phyloP scores from a whole-genome alignment of 345 rosid species.

The Brassica cretica region DNA sequence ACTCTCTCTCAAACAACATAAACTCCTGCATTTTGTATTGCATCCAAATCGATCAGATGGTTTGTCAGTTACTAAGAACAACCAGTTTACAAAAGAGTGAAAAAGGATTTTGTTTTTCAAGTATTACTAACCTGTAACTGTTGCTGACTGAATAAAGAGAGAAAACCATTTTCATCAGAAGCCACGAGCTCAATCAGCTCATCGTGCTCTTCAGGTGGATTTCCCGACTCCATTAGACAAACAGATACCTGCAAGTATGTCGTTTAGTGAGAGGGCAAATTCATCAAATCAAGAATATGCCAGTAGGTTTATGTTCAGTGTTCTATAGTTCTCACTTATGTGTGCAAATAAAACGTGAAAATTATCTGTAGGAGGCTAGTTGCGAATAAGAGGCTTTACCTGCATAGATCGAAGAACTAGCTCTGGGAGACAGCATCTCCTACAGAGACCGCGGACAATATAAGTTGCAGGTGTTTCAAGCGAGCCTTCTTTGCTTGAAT shows the following conservation, averaged over 20 bases:
- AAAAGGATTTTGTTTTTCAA: not conserved
- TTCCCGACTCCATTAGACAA: constrained; percentile 67
- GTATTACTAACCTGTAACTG: constrained; percentile 68
- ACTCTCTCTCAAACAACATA: constrained; percentile 85
- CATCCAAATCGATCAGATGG: constrained; percentile 25
- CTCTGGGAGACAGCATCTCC: constrained; percentile 95
- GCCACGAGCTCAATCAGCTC: constrained; percentile 81
- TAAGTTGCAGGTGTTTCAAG: constrained; percentile 74
- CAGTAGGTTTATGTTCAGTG: not conserved
- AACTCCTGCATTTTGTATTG: constrained; percentile 61
- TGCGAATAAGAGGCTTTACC: constrained; percentile 44
- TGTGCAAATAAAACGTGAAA: not conserved
- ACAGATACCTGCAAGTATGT: constrained; percentile 68
- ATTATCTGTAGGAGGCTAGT: not conserved
- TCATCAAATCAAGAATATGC: constrained; percentile 2
- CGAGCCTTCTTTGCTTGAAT: constrained; percentile 67
- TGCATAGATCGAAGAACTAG: constrained; percentile 82
- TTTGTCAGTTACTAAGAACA: not conserved
- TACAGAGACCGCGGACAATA: constrained; percentile 80
- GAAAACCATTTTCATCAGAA: constrained; percentile 62
- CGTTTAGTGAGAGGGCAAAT: constrained; percentile 1
- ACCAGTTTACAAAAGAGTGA: not conserved
- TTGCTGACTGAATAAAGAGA: constrained; percentile 82
- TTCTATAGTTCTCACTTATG: constrained; percentile 4
- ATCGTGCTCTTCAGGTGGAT: constrained; percentile 70